Conservation (phyloP, 2,329 filamentous ascomycete species). For the Cercospora zeina region DNA sequence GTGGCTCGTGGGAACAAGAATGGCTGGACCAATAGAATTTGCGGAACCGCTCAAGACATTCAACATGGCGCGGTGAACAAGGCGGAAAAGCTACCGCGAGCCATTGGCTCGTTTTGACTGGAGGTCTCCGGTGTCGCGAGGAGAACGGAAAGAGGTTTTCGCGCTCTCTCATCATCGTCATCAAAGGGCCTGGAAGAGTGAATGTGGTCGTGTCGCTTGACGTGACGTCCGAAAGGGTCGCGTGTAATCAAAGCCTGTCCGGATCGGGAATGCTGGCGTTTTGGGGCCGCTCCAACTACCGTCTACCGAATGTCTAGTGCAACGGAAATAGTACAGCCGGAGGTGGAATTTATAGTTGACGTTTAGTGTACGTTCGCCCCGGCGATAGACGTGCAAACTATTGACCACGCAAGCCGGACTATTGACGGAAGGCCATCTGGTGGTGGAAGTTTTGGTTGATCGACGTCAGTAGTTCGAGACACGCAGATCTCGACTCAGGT, state of each 20-base stretch:
- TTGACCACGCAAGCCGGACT: constrained; percentile 1
- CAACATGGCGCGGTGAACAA: constrained; percentile 13
- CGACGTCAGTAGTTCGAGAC: background rate
- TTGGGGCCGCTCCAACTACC: background rate
- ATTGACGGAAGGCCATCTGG: constrained; percentile 13
- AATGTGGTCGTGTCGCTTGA: constrained; percentile 5
- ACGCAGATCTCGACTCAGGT: constrained; percentile 1
- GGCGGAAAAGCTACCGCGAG: constrained; percentile 6
- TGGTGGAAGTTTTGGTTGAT: constrained; percentile 6
- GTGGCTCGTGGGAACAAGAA: background rate
- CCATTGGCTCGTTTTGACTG: constrained; percentile 5
- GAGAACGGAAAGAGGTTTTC: background rate
- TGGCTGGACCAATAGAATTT: constrained; percentile 17
- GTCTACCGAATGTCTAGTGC: constrained; percentile 12
- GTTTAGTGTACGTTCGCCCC: constrained; percentile 4
- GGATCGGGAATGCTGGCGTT: constrained; percentile 12
- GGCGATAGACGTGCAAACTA: constrained; percentile 13
- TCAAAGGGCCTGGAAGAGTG: background rate
- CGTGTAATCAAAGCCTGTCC: constrained; percentile 14
- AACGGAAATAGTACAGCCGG: constrained; percentile 14
- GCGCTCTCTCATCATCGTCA: too few species aligned
- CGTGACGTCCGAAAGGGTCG: background rate
- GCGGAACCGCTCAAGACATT: background rate
- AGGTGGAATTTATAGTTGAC: constrained; percentile 8
- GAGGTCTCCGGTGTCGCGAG: constrained; percentile 6